Percentiles rank a stretch among this genome's conserved stretches.
These are phyloP conservation scores for Peniophora sp. DNA, from an alignment of 1,284 basidiomycete genomes.

Conservation along the genomic window DNA sequence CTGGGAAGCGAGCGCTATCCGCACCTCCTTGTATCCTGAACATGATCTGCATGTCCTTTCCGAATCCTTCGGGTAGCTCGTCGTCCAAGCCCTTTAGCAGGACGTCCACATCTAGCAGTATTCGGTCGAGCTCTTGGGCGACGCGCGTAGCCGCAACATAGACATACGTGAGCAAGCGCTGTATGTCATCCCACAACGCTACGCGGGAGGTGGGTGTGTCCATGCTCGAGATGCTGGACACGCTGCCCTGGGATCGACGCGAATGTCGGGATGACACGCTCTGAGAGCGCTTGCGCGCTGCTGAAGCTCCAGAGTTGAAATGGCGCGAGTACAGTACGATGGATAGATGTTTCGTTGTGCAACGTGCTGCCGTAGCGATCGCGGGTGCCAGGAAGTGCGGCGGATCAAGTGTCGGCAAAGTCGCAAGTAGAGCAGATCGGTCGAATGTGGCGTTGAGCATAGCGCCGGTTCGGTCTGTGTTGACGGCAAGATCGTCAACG, in stretches of 20 bases:
- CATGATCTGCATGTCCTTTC: slow-evolving; percentile 32
- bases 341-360: slow-evolving; percentile 41
- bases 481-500: no score
- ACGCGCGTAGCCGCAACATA: slow-evolving; percentile 69
- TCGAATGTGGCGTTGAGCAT: slow-evolving; percentile 13
- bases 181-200: slow-evolving; percentile 49
- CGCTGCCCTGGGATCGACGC: background rate
- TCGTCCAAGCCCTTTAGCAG: slow-evolving; percentile 45
- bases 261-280: background rate
- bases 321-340: slow-evolving; percentile 55
- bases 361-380: slow-evolving; percentile 39
- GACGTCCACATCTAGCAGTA: slow-evolving; percentile 66
- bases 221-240: background rate
- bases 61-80: slow-evolving; percentile 20
- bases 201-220: slow-evolving; percentile 36
- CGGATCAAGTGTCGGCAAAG: slow-evolving; percentile 36
- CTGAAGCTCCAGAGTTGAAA: slow-evolving; percentile 31
- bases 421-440: slow-evolving; percentile 43
- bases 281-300: slow-evolving; percentile 1
- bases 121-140: slow-evolving; percentile 55
- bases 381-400: slow-evolving; percentile 47
- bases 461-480: no score
- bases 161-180: slow-evolving; percentile 60
- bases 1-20: background rate
- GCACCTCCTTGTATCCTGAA: slow-evolving; percentile 42